Base-by-base conservation (phyloP, 441 rosid species). In the Gossypium gossypioides region DNA sequence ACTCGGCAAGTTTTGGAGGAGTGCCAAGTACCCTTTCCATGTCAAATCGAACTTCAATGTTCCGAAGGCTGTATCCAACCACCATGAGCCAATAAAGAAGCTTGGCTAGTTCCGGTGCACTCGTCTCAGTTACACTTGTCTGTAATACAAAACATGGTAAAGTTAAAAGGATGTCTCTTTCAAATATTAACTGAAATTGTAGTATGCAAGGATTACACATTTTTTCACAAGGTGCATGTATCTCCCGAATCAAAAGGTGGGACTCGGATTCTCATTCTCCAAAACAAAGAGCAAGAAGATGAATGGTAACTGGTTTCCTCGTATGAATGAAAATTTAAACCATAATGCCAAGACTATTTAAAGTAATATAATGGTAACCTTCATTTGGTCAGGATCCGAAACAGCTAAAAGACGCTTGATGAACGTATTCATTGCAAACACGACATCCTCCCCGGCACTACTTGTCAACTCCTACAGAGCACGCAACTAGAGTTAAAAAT, bases 81-180 rank as follows among this genome's bases (percentile, higher is more conserved):
- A 94, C 96, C 99, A 94, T 94, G 75, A 94, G 78, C 97, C 97
- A 94, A 75, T 85, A 94, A 64, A 94, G 86, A 69, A 94, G 83
- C 82, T 87, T 92, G 15, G 90, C 97, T 34, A 92, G 95, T 74
- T 94, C 99, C 0, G 91, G 74, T 48, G 94, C 96, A 73, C 88
- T 89, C 3, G 97, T 90, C 87, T 92, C 96, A 1, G 89, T 84
- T 25, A 86, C 81, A 75, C 84, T 83, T 48, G 87, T 80, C 99
- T 94, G 94, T 12, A 62, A 12, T 5, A 56, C 32, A 64, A 50
- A 25, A 25, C 72, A 80, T 62, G 65, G 59, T 40, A 2, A 63
- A 58, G 60, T 37, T 76, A 4, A 60, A 60, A 40, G 61, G 57
- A 13, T 1, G 29, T 13, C 22, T n/a, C 54, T 50, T 50, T 24